Evolutionary conservation across 768 basidiomycete species (phyloP).

Genomic region (Collybiopsis confluens): DNA sequence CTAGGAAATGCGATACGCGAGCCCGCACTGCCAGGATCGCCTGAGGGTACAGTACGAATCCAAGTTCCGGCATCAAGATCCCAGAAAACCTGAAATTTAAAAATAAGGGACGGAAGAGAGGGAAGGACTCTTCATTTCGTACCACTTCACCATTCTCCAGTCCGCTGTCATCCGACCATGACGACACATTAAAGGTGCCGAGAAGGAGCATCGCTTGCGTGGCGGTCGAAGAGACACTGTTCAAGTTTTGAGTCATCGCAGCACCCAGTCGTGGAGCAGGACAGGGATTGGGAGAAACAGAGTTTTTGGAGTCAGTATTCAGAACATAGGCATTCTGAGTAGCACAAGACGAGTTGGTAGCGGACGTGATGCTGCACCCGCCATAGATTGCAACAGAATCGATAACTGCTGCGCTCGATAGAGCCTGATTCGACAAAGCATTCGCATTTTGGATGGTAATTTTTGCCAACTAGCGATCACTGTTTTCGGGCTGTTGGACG

Average conservation of each 20-base stretch:
- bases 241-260: constrained; percentile 57
- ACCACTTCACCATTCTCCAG: constrained; percentile 72
- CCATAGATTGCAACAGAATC: constrained; percentile 51
- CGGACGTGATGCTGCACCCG: constrained; percentile 51
- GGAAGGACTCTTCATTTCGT: constrained; percentile 19
- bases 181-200: constrained; percentile 58
- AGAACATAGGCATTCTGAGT: constrained; percentile 55
- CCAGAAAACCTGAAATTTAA: constrained; percentile 47
- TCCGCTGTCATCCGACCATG: constrained; percentile 65
- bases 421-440: constrained; percentile 29
- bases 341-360: constrained; percentile 48
- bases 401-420: constrained; percentile 56
- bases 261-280: constrained; percentile 64
- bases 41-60: constrained; percentile 71
- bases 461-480: constrained; percentile 59
- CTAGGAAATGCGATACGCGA: constrained; percentile 46
- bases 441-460: constrained; percentile 36
- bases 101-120: constrained; percentile 7
- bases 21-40: constrained; percentile 60
- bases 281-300: constrained; percentile 44
- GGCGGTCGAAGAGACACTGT: constrained; percentile 41
- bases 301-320: constrained; percentile 31
- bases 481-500: constrained; percentile 56
- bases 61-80: constrained; percentile 59
- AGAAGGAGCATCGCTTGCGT: constrained; percentile 68